Base-by-base conservation (phyloP, 2,329 filamentous ascomycete species). In the Claviceps capensis region DNA sequence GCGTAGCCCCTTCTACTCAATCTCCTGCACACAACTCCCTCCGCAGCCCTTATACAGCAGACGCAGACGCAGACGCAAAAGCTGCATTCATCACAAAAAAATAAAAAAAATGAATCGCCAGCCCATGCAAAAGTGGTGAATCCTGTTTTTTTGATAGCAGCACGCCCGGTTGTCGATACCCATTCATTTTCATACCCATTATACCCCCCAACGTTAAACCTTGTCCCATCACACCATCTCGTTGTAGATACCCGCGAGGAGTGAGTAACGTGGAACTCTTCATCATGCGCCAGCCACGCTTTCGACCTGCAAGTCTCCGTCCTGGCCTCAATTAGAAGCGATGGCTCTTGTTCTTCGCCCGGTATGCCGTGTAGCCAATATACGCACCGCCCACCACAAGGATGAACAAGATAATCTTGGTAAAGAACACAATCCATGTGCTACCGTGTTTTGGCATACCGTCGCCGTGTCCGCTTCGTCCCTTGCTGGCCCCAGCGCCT, bases 321-420 rank as follows among this genome's bases (percentile, higher is more conserved):
- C 14, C 22, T n/a, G 22, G 3, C 11, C 34, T 14, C n/a, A 5
- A 5, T 17, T 17, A 82, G 61, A 81, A 82, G 34, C 78, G 71
- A 65, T 79, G 77, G 57, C 70, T 73, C 65, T 78, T 79, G 66
- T 72, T 74, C 67, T 77, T 82, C 57, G 85, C 69, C 64, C 90
- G 79, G 71, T 87, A 98, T 46, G 84, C 78, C 6, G 89, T 96
- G 66, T 78, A 97, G 30, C 88, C 91, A 45, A 89, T 81, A 66
- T 97, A 98, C 4, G 67, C 86, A 58, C 86, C 90, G 9, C 76
- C 86, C 45, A 84, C 60, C 16, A 82, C 78, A 34, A 83, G 66
- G 57, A 86, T 72, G 68, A 95, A 85, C 54, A 95, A 62, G 54
- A 97, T 64, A 56, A 88, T 75, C 79, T 96, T 97, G 68, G 89